A percentile compares a stretch with the other conserved stretches of the same genome.
phyloP scores from a whole-genome alignment of 371 early-diverging fungal species.

The Entomophthora muscae region DNA sequence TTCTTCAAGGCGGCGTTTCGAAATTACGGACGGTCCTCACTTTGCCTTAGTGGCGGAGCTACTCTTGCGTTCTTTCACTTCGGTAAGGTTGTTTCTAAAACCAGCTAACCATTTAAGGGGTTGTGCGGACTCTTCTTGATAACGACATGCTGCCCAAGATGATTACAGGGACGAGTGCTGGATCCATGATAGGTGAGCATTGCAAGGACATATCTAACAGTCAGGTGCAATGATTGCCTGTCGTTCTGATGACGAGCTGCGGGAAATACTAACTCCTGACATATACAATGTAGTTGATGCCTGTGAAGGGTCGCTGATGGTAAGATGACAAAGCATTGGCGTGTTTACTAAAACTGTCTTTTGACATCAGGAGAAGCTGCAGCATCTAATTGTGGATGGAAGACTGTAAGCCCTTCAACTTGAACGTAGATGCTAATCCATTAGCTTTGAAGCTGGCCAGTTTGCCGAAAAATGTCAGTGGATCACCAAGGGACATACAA shows the following conservation, averaged over 20 bases:
- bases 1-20: slow-evolving; percentile 55
- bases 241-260: too few relatives aligned
- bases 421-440: slow-evolving; percentile 12
- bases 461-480: slow-evolving; percentile 49
- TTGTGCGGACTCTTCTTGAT: too few relatives aligned
- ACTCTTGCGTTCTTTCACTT: slow-evolving; percentile 68
- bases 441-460: slow-evolving; percentile 47
- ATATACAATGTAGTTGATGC: slow-evolving; percentile 32
- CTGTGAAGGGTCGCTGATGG: slow-evolving; percentile 29
- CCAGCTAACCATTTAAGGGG: slow-evolving; percentile 33
- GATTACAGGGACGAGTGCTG: too few relatives aligned
- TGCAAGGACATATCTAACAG: slow-evolving; percentile 26
- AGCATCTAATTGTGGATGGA: slow-evolving; percentile 13
- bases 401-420: neutral
- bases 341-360: slow-evolving; percentile 17
- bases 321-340: too few relatives aligned
- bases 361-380: slow-evolving; percentile 14
- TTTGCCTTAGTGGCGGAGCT: slow-evolving; percentile 80
- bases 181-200: too few relatives aligned
- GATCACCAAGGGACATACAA: slow-evolving; percentile 64
- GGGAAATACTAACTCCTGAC: slow-evolving; percentile 40
- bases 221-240: slow-evolving; percentile 47
- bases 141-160: slow-evolving; percentile 62
- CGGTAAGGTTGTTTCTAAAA: neutral
- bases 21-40: slow-evolving; percentile 71